Evolutionary conservation across 2,329 filamentous ascomycete genomes (phyloP).

Genomic region (Madurella mycetomatis): DNA sequence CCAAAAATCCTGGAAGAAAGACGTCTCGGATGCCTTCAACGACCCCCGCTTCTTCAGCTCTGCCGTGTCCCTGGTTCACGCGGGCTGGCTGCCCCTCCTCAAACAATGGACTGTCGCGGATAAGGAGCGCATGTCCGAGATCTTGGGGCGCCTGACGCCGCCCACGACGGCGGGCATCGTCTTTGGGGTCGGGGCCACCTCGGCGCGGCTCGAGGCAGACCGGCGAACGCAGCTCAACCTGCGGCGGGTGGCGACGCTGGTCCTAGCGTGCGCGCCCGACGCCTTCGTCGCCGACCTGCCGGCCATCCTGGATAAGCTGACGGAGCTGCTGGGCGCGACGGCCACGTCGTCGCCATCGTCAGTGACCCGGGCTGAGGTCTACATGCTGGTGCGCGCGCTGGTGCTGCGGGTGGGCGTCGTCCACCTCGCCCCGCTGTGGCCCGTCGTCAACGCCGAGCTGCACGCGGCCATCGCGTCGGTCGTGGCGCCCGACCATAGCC

Average conservation of each 20-base stretch:
- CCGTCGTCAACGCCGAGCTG: slow-evolving; percentile 80
- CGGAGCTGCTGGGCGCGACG: slow-evolving; percentile 80
- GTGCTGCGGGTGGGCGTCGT: slow-evolving; percentile 73
- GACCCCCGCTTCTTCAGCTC: slow-evolving; percentile 81
- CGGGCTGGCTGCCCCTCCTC: slow-evolving; percentile 77
- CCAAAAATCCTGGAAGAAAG: slow-evolving; percentile 89
- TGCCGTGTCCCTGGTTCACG: slow-evolving; percentile 58
- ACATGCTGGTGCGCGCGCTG: slow-evolving; percentile 79
- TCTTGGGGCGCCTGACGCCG: slow-evolving; percentile 71
- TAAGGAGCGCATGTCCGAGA: slow-evolving; percentile 80
- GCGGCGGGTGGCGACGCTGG: slow-evolving; percentile 71
- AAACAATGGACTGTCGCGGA: slow-evolving; percentile 81
- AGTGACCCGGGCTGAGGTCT: slow-evolving; percentile 80
- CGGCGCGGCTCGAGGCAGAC: slow-evolving; percentile 90
- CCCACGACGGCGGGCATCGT: slow-evolving; percentile 94
- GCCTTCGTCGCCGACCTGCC: slow-evolving; percentile 74
- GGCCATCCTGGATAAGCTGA: slow-evolving; percentile 72
- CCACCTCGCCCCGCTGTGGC: slow-evolving; percentile 84
- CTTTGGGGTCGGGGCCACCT: slow-evolving; percentile 95
- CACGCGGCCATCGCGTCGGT: slow-evolving; percentile 75
- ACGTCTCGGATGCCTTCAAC: slow-evolving; percentile 87
- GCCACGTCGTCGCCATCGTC: slow-evolving; percentile 88
- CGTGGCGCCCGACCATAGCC: slow-evolving; percentile 59
- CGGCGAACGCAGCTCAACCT: slow-evolving; percentile 88
- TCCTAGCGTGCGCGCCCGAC: slow-evolving; percentile 73